These are phyloP conservation scores for Ustilago bromivora DNA, from an alignment of 1,284 basidiomycete species.

Conservation along the genomic window DNA sequence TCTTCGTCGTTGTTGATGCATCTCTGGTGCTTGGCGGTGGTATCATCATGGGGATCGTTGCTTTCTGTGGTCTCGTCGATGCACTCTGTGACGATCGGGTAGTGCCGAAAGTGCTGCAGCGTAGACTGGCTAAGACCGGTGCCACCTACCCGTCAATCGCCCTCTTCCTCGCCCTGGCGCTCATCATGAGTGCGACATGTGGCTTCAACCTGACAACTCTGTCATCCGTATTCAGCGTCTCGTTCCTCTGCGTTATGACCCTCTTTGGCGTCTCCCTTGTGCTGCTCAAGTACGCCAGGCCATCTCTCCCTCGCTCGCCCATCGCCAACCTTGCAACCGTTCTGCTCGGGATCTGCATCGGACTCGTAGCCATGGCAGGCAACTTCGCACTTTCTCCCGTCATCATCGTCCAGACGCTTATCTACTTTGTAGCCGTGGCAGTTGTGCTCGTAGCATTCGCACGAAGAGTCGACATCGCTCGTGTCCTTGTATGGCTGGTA, in stretches of 20 bases:
- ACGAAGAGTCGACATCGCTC: slow-evolving; percentile 73
- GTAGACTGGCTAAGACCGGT: slow-evolving; percentile 73
- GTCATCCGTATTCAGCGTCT: slow-evolving; percentile 70
- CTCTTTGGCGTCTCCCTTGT: slow-evolving; percentile 77
- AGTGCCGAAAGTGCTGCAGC: slow-evolving; percentile 75
- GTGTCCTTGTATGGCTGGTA: slow-evolving; percentile 76
- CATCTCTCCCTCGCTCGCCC: slow-evolving; percentile 73
- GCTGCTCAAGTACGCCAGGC: slow-evolving; percentile 77
- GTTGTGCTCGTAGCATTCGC: slow-evolving; percentile 73
- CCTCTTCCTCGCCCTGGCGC: slow-evolving; percentile 74
- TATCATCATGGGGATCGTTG: slow-evolving; percentile 55
- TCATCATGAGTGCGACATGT: slow-evolving; percentile 75
- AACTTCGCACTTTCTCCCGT: slow-evolving; percentile 71
- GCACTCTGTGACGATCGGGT: slow-evolving; percentile 72
- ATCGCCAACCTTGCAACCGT: slow-evolving; percentile 72
- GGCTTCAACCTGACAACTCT: slow-evolving; percentile 72
- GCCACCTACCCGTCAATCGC: slow-evolving; percentile 75
- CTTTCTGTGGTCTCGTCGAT: slow-evolving; percentile 44
- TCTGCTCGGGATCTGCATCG: slow-evolving; percentile 74
- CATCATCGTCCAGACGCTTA: slow-evolving; percentile 74
- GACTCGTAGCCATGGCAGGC: slow-evolving; percentile 74
- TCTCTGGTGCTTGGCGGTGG: slow-evolving; percentile 57
- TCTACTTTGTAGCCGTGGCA: slow-evolving; percentile 69
- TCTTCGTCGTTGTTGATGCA: slow-evolving; percentile 56
- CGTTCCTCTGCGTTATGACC: slow-evolving; percentile 77